Base-by-base conservation (phyloP, 2,329 filamentous ascomycete species). In the Exophiala phaeomuriformis region DNA sequence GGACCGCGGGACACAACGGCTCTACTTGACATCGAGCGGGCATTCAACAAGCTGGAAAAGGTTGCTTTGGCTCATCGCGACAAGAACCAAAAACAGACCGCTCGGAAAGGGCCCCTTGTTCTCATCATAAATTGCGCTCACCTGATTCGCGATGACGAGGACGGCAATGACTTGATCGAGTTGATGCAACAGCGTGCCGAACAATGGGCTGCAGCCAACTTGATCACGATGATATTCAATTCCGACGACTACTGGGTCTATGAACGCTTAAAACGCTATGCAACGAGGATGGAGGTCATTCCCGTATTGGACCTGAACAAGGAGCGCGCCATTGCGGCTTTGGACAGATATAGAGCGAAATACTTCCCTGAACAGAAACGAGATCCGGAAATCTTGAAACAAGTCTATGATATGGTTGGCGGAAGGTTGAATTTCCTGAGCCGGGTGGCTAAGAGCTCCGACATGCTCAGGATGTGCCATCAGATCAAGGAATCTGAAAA, bases 161-260 rank as follows among this genome's bases (percentile, higher is more conserved):
- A 94, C 64, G 93, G 93, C n/a, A 85, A 86, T 52, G 89, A 97
- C 67, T 75, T 98, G 9, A 82, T 98, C 40, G 93, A 98, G 69
- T 81, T 98, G 47, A 83, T 98, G 31, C 93, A 98, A 66, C 93
- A 98, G 68, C 83, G 90, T 32, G 91, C 93, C 1, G 93, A 98
- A 70, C 87, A 93, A 69, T 98, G 93, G 93, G 91, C 93, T 1
- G 93, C 91, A 1, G 83, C 87, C 19, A 91, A 89, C 60, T 78
- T 98, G 5, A 88, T 94, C 31, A 97, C 93, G 1, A 74, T 83
- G 54, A 84, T 98, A 33, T 90, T 98, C 73, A 97, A 96, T 71
- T 90, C 84, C 50, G 93, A 98, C 69, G 93, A 97, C 67, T 98
- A 95, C 71, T 98, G 93, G 93, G 87, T 98, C 0, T 97, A 96